A percentile compares a stretch with the other conserved stretches of the same genome.
These are phyloP conservation scores for Plectosphaerella sp. DNA, from an alignment of 2,329 filamentous ascomycete species.

Conservation along the genomic window DNA sequence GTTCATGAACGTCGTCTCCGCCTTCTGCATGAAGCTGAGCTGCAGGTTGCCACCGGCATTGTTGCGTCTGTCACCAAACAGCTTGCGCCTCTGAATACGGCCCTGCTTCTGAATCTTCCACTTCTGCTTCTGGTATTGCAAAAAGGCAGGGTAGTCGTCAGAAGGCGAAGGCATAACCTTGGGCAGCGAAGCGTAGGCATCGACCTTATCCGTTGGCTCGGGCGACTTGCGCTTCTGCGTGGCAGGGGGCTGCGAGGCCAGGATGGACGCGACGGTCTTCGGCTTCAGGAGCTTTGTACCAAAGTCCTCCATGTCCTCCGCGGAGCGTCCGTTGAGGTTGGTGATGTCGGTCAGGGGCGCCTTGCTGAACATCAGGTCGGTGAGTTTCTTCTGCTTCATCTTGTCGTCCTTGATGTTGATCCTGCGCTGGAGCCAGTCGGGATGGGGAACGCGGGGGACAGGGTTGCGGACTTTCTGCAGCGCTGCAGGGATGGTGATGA, in stretches of 20 bases:
- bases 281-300: slow-evolving; percentile 64
- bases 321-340: slow-evolving; percentile 51
- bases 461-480: slow-evolving; percentile 94
- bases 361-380: slow-evolving; percentile 72
- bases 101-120: slow-evolving; percentile 98
- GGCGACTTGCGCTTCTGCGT: slow-evolving; percentile 70
- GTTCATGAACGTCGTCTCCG: slow-evolving; percentile 81
- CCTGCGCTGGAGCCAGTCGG: slow-evolving; percentile 91
- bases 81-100: slow-evolving; percentile 75
- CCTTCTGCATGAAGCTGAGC: slow-evolving; percentile 81
- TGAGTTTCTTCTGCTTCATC: slow-evolving; percentile 98
- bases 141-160: slow-evolving; percentile 81
- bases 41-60: slow-evolving; percentile 63
- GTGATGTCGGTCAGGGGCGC: slow-evolving; percentile 70
- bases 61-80: slow-evolving; percentile 81
- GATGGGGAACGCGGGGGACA: slow-evolving; percentile 87
- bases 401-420: slow-evolving; percentile 96
- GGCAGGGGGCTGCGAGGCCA: slow-evolving; percentile 51
- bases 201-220: slow-evolving; percentile 60
- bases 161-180: slow-evolving; percentile 79
- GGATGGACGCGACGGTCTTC: slow-evolving; percentile 50
- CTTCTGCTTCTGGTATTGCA: slow-evolving; percentile 95
- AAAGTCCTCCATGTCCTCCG: slow-evolving; percentile 77
- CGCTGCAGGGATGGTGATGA: slow-evolving; percentile 96
- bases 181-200: slow-evolving; percentile 80